Base-by-base conservation (phyloP, 169 alveolate genomes). In the Plasmodium chabaudi region DNA sequence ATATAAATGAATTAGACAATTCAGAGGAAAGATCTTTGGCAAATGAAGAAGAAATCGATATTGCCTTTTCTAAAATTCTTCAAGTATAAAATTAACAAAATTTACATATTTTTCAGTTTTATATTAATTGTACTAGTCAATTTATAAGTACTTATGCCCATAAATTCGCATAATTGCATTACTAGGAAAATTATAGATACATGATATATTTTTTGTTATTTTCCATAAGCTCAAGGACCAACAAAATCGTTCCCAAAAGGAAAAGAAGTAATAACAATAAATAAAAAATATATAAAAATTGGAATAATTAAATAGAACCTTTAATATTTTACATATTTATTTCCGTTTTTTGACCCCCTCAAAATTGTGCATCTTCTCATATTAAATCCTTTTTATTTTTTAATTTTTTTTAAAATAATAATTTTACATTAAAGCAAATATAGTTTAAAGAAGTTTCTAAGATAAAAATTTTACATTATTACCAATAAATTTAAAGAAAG, bases 51-150 rank as follows among this genome's bases (percentile, higher is more conserved):
- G 59, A 75, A 47, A 46, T 75, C n/a, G 88, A 75, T 25, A 10
- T 75, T 19, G 75, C 75, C 15, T 49, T 75, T 25, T 75, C 88
- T 13, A 75, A 55, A 75, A 75, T 75, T 13, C 67, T 39, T 63
- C 77, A 61, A 10, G 88, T 75, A 63, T n/a, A 49, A 10, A 19
- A n/a, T 34, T 34, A 34, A 34, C 39, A 34, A 34, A 34, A 34
- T 34, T 34, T 34, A 34, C 0, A 34, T 34, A 34, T 34, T 5
- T 34, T 34, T 34, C 42, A 34, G 42, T 34, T 34, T 34, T 42
- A 6, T 60, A 13, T 7, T 23, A 53, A 51, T 1, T 15, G n/a
- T 6, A 10, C 19, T 5, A 10, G 61, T n/a, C 19, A 10, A 63
- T 19, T 47, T 47, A 61, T 75, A 19, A 17, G 19, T 23, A 19